Base-by-base conservation (phyloP, 2,329 filamentous ascomycete genomes). In the Dothistroma pini region DNA sequence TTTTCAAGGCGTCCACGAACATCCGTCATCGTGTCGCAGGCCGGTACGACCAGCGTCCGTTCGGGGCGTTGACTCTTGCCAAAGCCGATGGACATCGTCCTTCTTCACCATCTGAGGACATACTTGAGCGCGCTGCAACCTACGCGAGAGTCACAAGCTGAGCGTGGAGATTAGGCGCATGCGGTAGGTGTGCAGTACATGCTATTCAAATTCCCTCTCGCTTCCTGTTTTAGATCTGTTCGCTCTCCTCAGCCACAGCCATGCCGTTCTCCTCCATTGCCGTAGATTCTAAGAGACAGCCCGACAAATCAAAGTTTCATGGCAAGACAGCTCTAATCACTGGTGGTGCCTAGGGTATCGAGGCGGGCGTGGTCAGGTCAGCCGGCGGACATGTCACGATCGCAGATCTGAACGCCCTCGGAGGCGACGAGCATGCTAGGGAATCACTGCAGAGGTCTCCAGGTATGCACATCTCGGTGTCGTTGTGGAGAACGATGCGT, bases 261-360 rank as follows among this genome's bases (percentile, higher is more conserved):
- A 49, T 49, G 11, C 16, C 47, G 22, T 21, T 21, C n/a, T 12
- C 9, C 7, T 54, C 57, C 9, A 31, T 5, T 29, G 50, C 50
- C 22, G 57, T 59, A 12, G 50, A 59, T 38, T 59, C 54, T 31
- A 34, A 19, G 11, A 53, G 47, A 14, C 16, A 34, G 2, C 19
- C 54, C 14, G 57, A 59, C 48, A 25, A 2, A 7, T 29, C 50
- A 11, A 35, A 38, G 2, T 9, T 59, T n/a, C 34, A 44, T n/a
- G 57, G 57, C 21, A 54, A 48, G n/a, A 59, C 50, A 21, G 57
- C 57, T 21, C 14, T 59, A 9, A n/a, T 59, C 16, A 59, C 57
- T 14, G 57, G 51, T 11, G 57, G 51, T 29, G 57, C 57, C 2
- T 55, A 35, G 14, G 57, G 57, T 3, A 59, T 62, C 12, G 60